These are phyloP conservation scores for Hypholoma sublateritium DNA, from an alignment of 768 basidiomycete species.

Conservation along the genomic window DNA sequence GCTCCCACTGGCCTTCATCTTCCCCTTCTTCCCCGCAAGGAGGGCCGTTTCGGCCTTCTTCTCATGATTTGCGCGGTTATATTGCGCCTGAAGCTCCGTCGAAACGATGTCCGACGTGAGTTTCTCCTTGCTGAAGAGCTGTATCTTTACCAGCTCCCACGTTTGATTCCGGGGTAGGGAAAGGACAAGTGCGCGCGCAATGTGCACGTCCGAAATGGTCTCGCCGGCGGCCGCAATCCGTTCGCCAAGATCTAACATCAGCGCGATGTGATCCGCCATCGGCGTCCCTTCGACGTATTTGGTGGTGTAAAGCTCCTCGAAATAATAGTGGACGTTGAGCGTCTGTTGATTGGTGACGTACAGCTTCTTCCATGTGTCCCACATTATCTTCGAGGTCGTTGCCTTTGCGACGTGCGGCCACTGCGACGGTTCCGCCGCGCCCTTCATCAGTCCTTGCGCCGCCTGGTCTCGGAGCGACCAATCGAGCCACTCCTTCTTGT, in stretches of 20 bases:
- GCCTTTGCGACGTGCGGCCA: slow-evolving; percentile 10
- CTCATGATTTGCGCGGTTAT: neutral
- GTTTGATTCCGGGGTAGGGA: neutral
- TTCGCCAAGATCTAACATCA: neutral
- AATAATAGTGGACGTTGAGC: slow-evolving; percentile 12
- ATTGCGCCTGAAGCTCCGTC: neutral
- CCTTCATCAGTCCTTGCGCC: slow-evolving; percentile 13
- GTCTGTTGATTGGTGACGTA: slow-evolving; percentile 4
- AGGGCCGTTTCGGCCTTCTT: slow-evolving; percentile 19
- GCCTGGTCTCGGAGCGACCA: slow-evolving; percentile 4
- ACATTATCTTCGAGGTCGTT: slow-evolving; percentile 6
- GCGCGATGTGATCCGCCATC: slow-evolving; percentile 14
- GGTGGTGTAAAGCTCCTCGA: slow-evolving; percentile 13
- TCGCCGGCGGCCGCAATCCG: neutral
- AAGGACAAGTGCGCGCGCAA: neutral
- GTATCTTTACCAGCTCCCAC: neutral
- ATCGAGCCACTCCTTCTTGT: neutral
- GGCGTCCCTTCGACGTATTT: slow-evolving; percentile 9
- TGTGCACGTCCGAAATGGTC: neutral
- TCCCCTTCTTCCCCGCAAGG: slow-evolving; percentile 28
- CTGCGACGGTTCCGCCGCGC: slow-evolving; percentile 10
- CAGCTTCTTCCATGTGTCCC: neutral
- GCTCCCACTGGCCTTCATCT: neutral
- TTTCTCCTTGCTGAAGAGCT: neutral
- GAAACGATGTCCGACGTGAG: neutral